Percentiles rank a stretch among this genome's conserved stretches.
phyloP scores from a whole-genome alignment of 1,284 basidiomycete species.

The Malassezia obtusa region DNA sequence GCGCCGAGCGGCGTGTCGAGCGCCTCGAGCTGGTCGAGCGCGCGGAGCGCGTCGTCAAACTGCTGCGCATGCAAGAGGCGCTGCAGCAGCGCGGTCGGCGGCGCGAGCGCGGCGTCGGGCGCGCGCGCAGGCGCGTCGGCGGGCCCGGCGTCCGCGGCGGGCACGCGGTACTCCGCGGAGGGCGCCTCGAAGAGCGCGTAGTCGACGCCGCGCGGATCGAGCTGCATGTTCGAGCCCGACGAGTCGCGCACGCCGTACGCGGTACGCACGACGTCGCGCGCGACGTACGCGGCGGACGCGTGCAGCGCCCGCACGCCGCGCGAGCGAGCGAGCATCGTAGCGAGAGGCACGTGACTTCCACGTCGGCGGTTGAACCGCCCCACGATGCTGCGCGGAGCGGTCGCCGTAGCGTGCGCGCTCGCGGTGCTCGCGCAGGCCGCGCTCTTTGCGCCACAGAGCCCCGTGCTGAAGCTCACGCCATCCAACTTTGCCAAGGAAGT shows the following conservation, averaged over 20 bases:
- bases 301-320: background rate
- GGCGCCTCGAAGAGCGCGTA: constrained; percentile 29
- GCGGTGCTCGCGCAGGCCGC: constrained; percentile 20
- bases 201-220: constrained; percentile 34
- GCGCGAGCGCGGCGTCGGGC: background rate
- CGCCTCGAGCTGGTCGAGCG: constrained; percentile 12
- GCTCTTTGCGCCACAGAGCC: constrained; percentile 32
- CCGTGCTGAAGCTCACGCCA: constrained; percentile 26
- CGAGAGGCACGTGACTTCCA: constrained; percentile 1
- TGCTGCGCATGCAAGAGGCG: background rate
- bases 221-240: constrained; percentile 27
- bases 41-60: constrained; percentile 1
- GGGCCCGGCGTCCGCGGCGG: background rate
- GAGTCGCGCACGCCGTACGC: background rate
- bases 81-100: constrained; percentile 6
- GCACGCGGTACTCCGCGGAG: constrained; percentile 2
- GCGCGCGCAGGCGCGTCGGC: background rate
- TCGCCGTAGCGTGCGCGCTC: background rate
- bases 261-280: background rate
- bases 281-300: background rate
- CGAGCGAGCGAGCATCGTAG: constrained; percentile 1
- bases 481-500: constrained; percentile 40
- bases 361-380: background rate
- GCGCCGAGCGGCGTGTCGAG: constrained; percentile 7
- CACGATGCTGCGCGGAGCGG: background rate